Evolutionary conservation across 164 flowering plant genomes (phyloP), one percentile per base, ranked within the genome.

Genomic region (Magnolia changhungtana): DNA sequence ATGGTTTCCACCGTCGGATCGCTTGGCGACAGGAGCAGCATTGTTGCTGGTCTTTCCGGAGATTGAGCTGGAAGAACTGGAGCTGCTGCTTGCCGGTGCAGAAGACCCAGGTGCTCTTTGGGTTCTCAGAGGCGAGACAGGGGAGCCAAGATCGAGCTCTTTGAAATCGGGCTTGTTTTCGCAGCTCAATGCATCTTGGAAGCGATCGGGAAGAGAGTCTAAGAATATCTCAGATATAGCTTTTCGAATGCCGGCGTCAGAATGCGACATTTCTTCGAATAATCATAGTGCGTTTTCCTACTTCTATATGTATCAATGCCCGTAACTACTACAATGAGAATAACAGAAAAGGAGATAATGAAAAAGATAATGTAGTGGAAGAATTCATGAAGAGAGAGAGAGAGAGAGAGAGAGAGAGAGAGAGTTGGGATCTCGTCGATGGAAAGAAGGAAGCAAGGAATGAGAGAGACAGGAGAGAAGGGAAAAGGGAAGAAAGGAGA

Each of bases 61-160:
- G 55, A 82, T 82, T 0, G 95, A 88, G 55, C 90, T 87, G 55
- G 94, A 89, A 19, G 91, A 88, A 78, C 93, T 87, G 5, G 97
- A 92, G 74, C 91, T 87, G 73, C 89, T 84, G 68, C 88, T 90
- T 0, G 91, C 86, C 10, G 91, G 80, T 37, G 89, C 71, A 7
- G 64, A 3, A 65, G 45, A 82, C 24, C 87, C 81, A 59, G 83
- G 73, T 50, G 67, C 73, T 11, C 64, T 73, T 14, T 69, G 73
- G 18, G 81, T 72, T 58, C 92, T 76, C 19, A 94, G 78, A 0
- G 98, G 91, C 3, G 98, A 94, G 58, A 91, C 90, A 4, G 98
- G 97, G 3, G 98, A 92, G 52, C 94, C 97, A 82, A 90, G 89
- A 88, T 90, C 89, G 75, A 88, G 89, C 69, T 92, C 93, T 63